A percentile compares a stretch with the other conserved stretches of the same genome.
Conservation (phyloP, 495 filamentous ascomycete genomes). For the Lasiosphaeria miniovina region DNA sequence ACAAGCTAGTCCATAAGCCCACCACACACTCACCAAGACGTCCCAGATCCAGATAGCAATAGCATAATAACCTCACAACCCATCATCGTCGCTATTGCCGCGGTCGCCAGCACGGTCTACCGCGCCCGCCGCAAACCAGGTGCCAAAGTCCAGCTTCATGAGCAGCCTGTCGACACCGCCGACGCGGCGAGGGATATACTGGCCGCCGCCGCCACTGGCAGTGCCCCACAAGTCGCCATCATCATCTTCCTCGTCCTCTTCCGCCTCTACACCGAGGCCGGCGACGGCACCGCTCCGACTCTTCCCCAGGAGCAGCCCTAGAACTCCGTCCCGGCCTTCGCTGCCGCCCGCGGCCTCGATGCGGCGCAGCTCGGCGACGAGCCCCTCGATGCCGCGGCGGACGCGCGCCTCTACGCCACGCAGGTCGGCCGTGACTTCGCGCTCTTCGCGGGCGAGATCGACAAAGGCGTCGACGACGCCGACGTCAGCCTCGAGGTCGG, state of each 20-base stretch:
- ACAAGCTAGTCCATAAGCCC: no score
- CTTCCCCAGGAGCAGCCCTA: constrained; percentile 57
- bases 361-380: constrained; percentile 54
- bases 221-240: constrained; percentile 4
- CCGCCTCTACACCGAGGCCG: constrained; percentile 11
- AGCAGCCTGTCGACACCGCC: constrained; percentile 74
- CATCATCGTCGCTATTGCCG: not conserved
- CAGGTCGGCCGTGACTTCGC: constrained; percentile 58
- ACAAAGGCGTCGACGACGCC: constrained; percentile 71
- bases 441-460: constrained; percentile 67
- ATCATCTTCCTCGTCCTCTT: constrained; percentile 25
- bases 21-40: not conserved
- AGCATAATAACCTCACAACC: not conserved
- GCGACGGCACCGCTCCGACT: constrained; percentile 28
- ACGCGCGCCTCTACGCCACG: constrained; percentile 49
- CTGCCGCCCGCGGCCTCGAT: constrained; percentile 19
- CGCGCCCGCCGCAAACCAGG: constrained; percentile 35
- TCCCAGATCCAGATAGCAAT: not conserved
- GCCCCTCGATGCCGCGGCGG: constrained; percentile 58
- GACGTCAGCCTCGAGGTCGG: constrained; percentile 75
- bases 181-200: constrained; percentile 60
- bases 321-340: constrained; percentile 51
- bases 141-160: constrained; percentile 78
- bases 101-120: not conserved
- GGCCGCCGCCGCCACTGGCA: constrained; percentile 2